A percentile compares a stretch with the other conserved stretches of the same genome.
phyloP scores from a whole-genome alignment of 2,329 filamentous ascomycete genomes.

The Sporothrix pallida region DNA sequence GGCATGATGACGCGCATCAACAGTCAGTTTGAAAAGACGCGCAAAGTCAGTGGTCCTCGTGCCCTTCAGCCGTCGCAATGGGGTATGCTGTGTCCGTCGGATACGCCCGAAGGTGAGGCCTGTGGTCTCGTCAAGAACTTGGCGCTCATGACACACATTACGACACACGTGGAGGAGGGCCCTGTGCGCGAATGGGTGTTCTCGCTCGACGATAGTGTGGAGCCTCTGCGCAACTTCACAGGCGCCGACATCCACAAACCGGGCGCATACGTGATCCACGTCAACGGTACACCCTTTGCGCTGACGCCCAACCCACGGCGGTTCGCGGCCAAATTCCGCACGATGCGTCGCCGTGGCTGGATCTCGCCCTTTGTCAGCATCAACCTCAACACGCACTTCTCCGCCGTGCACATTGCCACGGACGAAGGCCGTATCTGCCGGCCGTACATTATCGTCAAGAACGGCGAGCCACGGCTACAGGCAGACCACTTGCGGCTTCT shows the following conservation, averaged over 20 bases:
- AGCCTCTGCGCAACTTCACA: constrained; percentile 70
- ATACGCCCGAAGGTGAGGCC: constrained; percentile 97
- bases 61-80: constrained; percentile 97
- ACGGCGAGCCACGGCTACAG: constrained; percentile 80
- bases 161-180: constrained; percentile 91
- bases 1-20: constrained; percentile 99
- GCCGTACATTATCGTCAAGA: constrained; percentile 93
- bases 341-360: constrained; percentile 84
- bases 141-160: constrained; percentile 98
- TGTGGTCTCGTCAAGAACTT: constrained; percentile 98
- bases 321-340: constrained; percentile 84
- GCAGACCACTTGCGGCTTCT: constrained; percentile 78
- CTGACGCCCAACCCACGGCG: constrained; percentile 83
- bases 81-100: constrained; percentile 95
- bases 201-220: constrained; percentile 82
- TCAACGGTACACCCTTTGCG: constrained; percentile 94
- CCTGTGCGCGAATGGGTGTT: constrained; percentile 88
- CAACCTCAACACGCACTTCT: constrained; percentile 91
- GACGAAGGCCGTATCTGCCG: constrained; percentile 97
- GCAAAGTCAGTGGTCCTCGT: constrained; percentile 94
- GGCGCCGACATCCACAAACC: constrained; percentile 86
- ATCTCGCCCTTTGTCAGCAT: constrained; percentile 97
- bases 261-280: constrained; percentile 86
- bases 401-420: constrained; percentile 91
- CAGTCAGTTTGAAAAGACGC: constrained; percentile 97